Percentiles rank a stretch among this genome's conserved stretches.
Conservation (phyloP, 2,329 filamentous ascomycete genomes). For the Apiospora hydei region DNA sequence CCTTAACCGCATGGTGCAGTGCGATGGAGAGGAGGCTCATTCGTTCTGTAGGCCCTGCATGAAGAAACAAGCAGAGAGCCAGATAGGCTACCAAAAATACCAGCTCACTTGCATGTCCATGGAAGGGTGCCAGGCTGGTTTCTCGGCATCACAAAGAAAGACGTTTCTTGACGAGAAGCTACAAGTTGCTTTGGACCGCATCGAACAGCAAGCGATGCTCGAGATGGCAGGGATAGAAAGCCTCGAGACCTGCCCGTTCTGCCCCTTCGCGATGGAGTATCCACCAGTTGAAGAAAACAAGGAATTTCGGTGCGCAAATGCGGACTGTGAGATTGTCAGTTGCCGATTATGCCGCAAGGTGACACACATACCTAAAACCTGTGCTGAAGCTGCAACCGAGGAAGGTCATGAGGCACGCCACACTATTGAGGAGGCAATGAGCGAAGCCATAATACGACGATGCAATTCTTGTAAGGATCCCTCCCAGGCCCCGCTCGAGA, state of each 20-base stretch:
- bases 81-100: constrained; percentile 74
- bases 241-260: constrained; percentile 81
- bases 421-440: constrained; percentile 84
- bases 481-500: neutral
- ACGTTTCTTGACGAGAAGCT: constrained; percentile 66
- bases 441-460: constrained; percentile 75
- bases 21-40: constrained; percentile 64
- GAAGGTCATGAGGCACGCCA: constrained; percentile 68
- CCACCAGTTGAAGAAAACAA: constrained; percentile 70
- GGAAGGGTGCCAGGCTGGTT: constrained; percentile 69
- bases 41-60: constrained; percentile 76
- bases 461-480: constrained; percentile 68
- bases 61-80: constrained; percentile 68
- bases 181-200: constrained; percentile 68
- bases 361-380: constrained; percentile 76
- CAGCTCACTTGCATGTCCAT: constrained; percentile 74
- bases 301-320: constrained; percentile 76
- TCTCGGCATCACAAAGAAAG: constrained; percentile 61
- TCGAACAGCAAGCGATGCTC: constrained; percentile 75
- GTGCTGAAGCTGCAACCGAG: constrained; percentile 70
- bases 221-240: constrained; percentile 74
- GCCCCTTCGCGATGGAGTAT: constrained; percentile 79
- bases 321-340: constrained; percentile 68
- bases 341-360: constrained; percentile 73
- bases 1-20: constrained; percentile 73